Evolutionary conservation across 257 asterid species (phyloP).

Genomic region (Solanum etuberosum): DNA sequence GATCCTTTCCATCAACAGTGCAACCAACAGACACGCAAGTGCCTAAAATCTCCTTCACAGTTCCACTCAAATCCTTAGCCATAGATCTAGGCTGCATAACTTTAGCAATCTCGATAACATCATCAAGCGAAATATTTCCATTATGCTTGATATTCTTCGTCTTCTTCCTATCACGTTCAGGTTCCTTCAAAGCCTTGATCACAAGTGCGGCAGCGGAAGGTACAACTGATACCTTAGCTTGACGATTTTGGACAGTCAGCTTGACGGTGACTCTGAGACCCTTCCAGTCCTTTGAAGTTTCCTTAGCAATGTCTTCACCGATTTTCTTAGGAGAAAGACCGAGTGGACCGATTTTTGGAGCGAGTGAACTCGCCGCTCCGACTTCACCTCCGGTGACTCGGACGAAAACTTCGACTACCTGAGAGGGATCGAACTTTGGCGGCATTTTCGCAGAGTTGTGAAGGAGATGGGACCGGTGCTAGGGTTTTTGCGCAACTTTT

Average conservation of each 20-base stretch:
- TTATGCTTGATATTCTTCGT: constrained; percentile 53
- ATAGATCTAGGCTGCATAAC: constrained; percentile 50
- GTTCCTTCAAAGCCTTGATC: constrained; percentile 73
- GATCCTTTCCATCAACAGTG: constrained; percentile 66
- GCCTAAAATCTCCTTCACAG: constrained; percentile 69
- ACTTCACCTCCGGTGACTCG: constrained; percentile 71
- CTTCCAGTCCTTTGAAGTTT: constrained; percentile 68
- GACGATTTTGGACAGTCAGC: constrained; percentile 58
- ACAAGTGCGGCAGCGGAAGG: constrained; percentile 68
- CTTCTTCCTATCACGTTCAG: constrained; percentile 63
- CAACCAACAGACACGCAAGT: constrained; percentile 77
- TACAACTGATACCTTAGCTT: constrained; percentile 59
- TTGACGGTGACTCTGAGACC: constrained; percentile 62
- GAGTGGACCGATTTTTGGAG: constrained; percentile 71
- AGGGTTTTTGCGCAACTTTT: constrained; percentile 9
- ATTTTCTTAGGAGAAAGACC: constrained; percentile 67
- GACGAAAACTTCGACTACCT: constrained; percentile 65
- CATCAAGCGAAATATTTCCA: constrained; percentile 52
- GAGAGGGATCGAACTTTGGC: constrained; percentile 64
- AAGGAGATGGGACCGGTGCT: not conserved
- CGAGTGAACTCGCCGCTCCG: constrained; percentile 65
- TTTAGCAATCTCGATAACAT: constrained; percentile 53
- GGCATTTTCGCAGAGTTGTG: constrained; percentile 27
- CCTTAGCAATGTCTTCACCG: constrained; percentile 66
- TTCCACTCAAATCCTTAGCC: constrained; percentile 61